Conservation (phyloP, 768 basidiomycete species). For the Serpula lacrymans region DNA sequence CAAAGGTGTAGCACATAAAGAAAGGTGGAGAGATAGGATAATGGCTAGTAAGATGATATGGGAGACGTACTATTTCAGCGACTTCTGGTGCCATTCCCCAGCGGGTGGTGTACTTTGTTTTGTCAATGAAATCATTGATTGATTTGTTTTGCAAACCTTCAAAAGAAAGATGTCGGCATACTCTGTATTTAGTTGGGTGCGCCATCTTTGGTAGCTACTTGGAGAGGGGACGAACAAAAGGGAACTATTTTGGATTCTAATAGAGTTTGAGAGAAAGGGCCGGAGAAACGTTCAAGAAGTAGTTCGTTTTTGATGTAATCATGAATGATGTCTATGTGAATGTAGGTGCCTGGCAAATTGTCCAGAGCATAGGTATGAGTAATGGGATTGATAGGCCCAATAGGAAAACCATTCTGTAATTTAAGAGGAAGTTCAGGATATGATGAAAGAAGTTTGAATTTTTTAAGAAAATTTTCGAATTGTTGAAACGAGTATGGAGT, state of each 20-base stretch:
- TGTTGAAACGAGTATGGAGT: background rate
- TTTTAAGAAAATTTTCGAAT: background rate
- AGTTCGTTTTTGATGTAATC: slow-evolving; percentile 6
- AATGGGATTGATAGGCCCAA: slow-evolving; percentile 5
- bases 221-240: background rate
- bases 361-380: slow-evolving; percentile 7
- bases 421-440: slow-evolving; percentile 2
- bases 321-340: slow-evolving; percentile 4
- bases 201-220: background rate
- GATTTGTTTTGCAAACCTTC: background rate
- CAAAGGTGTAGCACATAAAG: too few relatives aligned
- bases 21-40: too few relatives aligned
- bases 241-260: background rate
- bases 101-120: too few relatives aligned
- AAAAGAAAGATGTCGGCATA: slow-evolving; percentile 20
- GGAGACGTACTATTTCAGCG: too few relatives aligned
- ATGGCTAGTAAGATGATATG: too few relatives aligned
- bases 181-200: slow-evolving; percentile 11
- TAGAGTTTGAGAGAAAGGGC: too few relatives aligned
- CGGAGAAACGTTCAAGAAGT: slow-evolving; percentile 2
- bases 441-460: background rate
- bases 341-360: slow-evolving; percentile 6
- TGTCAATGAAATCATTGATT: slow-evolving; percentile 15
- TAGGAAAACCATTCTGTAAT: slow-evolving; percentile 8
- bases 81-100: too few relatives aligned